Percentiles rank a stretch among this genome's conserved stretches.
These are phyloP conservation scores for Crataegus laevigata DNA, from an alignment of 306 rosid species.

Conservation along the genomic window DNA sequence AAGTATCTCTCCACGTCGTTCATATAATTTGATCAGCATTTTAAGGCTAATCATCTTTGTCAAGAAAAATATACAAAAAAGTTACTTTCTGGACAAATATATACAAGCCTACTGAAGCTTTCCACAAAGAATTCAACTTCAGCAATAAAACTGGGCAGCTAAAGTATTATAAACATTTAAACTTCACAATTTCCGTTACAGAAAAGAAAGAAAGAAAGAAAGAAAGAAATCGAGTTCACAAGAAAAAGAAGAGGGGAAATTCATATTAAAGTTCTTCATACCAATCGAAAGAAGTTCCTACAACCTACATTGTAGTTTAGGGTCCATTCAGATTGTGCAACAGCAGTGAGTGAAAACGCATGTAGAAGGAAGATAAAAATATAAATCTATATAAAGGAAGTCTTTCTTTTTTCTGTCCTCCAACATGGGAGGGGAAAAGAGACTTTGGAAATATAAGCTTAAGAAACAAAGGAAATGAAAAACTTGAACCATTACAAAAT, in stretches of 20 bases:
- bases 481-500: constrained; percentile 24
- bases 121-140: background rate
- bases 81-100: background rate
- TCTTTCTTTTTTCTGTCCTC: background rate
- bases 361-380: background rate
- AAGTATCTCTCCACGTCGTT: background rate
- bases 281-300: background rate
- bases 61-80: background rate
- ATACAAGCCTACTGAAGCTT: background rate
- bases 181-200: background rate
- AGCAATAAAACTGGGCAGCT: background rate
- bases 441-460: background rate
- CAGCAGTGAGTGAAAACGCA: background rate
- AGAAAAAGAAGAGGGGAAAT: background rate
- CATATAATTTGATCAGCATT: background rate
- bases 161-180: background rate
- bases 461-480: constrained; percentile 10
- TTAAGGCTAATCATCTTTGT: background rate
- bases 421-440: background rate
- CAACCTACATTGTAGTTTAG: background rate
- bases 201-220: background rate
- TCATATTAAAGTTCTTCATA: background rate
- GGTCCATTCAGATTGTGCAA: background rate
- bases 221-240: background rate
- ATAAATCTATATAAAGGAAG: background rate